Evolutionary conservation across 345 rosid genomes (phyloP), one percentile per base, ranked within the genome.

Genomic region (Brassica nigra): DNA sequence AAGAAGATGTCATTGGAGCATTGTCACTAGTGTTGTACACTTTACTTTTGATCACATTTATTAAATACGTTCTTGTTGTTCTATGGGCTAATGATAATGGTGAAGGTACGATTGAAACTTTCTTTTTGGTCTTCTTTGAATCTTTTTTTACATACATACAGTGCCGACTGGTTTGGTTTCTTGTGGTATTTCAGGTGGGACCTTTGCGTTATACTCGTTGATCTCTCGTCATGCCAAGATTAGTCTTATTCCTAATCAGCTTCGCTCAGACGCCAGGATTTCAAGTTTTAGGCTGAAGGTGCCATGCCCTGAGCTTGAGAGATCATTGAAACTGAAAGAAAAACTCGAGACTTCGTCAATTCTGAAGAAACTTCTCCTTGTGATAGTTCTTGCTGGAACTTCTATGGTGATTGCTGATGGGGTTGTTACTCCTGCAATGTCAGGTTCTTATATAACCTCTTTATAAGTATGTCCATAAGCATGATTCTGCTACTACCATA

Each of bases 41-140:
- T 47, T 86, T 95, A 82, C 87, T 96, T 79, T 86, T 96, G 90
- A 88, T 93, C 70, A 94, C 99, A 70, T 83, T 93, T 29, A 81
- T 96, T 54, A 95, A 93, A 81, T 95, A 95, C 86, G 95, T 93
- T 71, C 89, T 95, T 71, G 90, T 95, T 72, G 99, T 93, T 76
- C 95, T 95, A 44, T 93, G 97, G 97, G 99, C 97, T 58, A 95
- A 95, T 82, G 98, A 95, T 71, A 97, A 95, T 58, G 99, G 99
- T 62, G 99, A 95, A 95, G 99, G 98, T 95, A 84, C 77, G 9
- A 8, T 69, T 20, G 8, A 66, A 42, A 42, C 64, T 80, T 29
- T 69, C 64, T 4, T 66, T 23, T 23, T 23, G 27, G 61, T 49
- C 66, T 66, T 44, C 49, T 44, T 31, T 47, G n/a, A 47, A 36